phyloP scores from a whole-genome alignment of 2,329 filamentous ascomycete species.

The Chaetomiaceae sp. region DNA sequence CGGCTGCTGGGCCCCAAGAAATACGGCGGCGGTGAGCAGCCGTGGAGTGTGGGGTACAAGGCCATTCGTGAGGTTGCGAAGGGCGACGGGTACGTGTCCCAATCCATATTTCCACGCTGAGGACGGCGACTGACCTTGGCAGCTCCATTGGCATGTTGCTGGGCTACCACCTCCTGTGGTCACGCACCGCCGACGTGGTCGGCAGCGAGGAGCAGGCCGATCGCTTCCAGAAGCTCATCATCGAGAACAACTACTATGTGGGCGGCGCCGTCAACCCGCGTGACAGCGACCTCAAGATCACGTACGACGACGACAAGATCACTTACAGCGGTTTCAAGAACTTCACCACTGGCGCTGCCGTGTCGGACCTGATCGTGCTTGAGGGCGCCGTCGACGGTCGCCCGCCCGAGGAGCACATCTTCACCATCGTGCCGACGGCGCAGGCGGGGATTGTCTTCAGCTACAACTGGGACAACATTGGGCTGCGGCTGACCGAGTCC shows the following conservation, averaged over 20 bases:
- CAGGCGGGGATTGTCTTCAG: slow-evolving; percentile 55
- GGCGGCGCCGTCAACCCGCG: slow-evolving; percentile 63
- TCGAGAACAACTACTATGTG: slow-evolving; percentile 61
- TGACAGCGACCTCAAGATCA: slow-evolving; percentile 57
- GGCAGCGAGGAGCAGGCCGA: slow-evolving; percentile 58
- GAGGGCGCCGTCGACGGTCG: slow-evolving; percentile 55
- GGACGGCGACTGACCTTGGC: neutral
- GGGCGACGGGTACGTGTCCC: slow-evolving; percentile 49
- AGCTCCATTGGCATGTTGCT: slow-evolving; percentile 61
- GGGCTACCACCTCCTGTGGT: slow-evolving; percentile 63
- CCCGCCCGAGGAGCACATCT: slow-evolving; percentile 54
- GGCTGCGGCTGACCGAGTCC: slow-evolving; percentile 59
- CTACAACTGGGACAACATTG: slow-evolving; percentile 63
- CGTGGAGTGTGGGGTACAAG: slow-evolving; percentile 51
- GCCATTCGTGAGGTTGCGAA: slow-evolving; percentile 60
- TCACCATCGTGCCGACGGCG: slow-evolving; percentile 54
- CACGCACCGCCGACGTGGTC: slow-evolving; percentile 55
- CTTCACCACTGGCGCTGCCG: slow-evolving; percentile 64
- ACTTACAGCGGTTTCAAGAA: slow-evolving; percentile 60
- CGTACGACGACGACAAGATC: slow-evolving; percentile 48
- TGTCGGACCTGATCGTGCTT: slow-evolving; percentile 62
- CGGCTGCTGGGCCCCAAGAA: slow-evolving; percentile 37
- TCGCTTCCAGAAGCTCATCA: slow-evolving; percentile 51
- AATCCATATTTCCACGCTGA: too few relatives aligned
- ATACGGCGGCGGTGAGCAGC: slow-evolving; percentile 42